Percentiles rank a stretch among this genome's conserved stretches.
Conservation (phyloP, 352 stramenopile species). For the Globisporangium paddicum region DNA sequence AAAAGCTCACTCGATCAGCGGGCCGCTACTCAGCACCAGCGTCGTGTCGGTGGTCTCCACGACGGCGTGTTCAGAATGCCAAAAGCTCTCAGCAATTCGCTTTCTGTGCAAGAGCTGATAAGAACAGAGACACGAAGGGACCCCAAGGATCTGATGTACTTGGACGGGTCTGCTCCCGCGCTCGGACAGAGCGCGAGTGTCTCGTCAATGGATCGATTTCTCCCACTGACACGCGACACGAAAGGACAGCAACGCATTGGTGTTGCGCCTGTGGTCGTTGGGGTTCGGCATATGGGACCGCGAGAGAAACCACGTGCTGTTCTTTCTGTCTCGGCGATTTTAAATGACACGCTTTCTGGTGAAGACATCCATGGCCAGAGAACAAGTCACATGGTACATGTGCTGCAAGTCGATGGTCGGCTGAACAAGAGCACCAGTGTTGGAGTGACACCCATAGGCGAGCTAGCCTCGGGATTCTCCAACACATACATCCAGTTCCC, state of each 20-base stretch:
- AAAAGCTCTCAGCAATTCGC: slow-evolving; percentile 21
- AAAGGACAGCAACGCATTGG: not conserved
- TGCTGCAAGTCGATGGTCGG: not conserved
- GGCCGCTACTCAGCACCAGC: slow-evolving; percentile 28
- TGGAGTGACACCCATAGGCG: not conserved
- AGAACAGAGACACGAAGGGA: slow-evolving; percentile 8
- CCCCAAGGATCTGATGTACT: slow-evolving; percentile 21
- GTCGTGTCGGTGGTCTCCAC: slow-evolving; percentile 40
- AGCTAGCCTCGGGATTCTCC: not conserved
- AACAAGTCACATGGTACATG: not conserved
- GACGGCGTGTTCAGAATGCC: slow-evolving; percentile 39
- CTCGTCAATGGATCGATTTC: slow-evolving; percentile 37
- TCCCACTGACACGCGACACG: slow-evolving; percentile 23
- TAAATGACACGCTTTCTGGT: not conserved
- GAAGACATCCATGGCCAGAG: not conserved
- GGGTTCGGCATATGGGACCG: slow-evolving; percentile 20
- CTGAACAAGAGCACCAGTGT: not conserved
- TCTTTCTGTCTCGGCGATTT: slow-evolving; percentile 14
- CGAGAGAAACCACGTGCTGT: slow-evolving; percentile 21
- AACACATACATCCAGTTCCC: slow-evolving; percentile 68
- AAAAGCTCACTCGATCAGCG: slow-evolving; percentile 50
- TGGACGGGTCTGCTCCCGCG: slow-evolving; percentile 25
- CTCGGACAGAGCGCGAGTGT: slow-evolving; percentile 30
- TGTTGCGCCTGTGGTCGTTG: slow-evolving; percentile 26
- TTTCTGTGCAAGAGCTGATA: slow-evolving; percentile 48